A percentile compares a stretch with the other conserved stretches of the same genome.
phyloP scores from a whole-genome alignment of 1,284 basidiomycete genomes.

The Ceratobasidium sp. region DNA sequence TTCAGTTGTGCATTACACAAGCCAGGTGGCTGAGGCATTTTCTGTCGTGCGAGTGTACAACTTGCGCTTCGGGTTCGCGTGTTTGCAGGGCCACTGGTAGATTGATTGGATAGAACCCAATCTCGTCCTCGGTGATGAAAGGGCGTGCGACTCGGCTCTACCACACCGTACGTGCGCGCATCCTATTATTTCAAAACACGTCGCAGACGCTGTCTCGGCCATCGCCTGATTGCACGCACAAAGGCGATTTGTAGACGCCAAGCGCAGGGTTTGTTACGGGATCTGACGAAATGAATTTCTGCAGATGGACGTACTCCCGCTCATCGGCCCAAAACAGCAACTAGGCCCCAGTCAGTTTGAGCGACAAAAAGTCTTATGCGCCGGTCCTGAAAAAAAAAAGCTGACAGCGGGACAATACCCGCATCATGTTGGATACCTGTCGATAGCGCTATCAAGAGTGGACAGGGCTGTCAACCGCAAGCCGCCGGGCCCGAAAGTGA shows the following conservation, averaged over 20 bases:
- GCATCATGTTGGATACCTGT: not conserved
- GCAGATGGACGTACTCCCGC: not conserved
- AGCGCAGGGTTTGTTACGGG: not conserved
- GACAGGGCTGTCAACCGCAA: slow-evolving; percentile 2
- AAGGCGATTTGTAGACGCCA: not conserved
- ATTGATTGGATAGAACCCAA: not conserved
- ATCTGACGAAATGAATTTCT: not conserved
- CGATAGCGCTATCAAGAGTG: not conserved
- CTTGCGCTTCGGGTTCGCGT: slow-evolving; percentile 6
- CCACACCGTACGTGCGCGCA: not conserved
- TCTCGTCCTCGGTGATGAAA: not conserved
- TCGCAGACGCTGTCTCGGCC: not conserved
- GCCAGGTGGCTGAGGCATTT: not conserved
- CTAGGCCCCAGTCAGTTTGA: not conserved
- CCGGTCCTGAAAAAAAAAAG: not conserved
- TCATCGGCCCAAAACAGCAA: not conserved
- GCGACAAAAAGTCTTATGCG: not conserved
- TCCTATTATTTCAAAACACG: not conserved
- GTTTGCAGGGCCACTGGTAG: not conserved
- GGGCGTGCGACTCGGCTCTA: not conserved
- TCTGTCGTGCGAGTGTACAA: not conserved
- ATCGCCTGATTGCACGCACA: not conserved
- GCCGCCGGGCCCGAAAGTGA: not conserved
- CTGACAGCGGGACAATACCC: not conserved
- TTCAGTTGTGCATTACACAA: slow-evolving; percentile 14